Evolutionary conservation across 495 filamentous ascomycete species (phyloP).

Genomic region (Immersiella caudata): DNA sequence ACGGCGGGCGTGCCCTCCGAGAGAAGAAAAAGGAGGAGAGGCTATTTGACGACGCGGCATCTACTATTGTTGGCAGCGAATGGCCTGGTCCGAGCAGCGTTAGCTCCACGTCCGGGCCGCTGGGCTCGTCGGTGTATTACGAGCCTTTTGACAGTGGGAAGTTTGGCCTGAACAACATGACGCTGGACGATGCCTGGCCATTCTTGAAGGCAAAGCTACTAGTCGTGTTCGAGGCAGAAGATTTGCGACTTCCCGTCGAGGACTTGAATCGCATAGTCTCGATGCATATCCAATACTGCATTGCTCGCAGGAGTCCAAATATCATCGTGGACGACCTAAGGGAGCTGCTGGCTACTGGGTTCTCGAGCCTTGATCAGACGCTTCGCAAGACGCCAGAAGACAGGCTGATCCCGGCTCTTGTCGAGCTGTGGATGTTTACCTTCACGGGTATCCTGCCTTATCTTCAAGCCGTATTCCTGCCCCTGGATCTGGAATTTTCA

Average conservation of each 20-base stretch:
- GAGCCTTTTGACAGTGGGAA: constrained; percentile 54
- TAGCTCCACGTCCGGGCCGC: constrained; percentile 41
- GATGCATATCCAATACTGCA: constrained; percentile 76
- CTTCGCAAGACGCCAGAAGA: constrained; percentile 78
- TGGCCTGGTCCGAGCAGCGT: constrained; percentile 59
- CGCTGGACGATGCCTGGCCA: constrained; percentile 91
- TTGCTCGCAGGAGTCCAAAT: constrained; percentile 66
- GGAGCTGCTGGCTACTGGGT: constrained; percentile 79
- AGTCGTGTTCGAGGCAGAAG: constrained; percentile 90
- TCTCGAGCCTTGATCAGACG: constrained; percentile 80
- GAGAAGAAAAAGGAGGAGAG: constrained; percentile 89
- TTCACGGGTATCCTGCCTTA: constrained; percentile 91
- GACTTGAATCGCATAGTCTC: constrained; percentile 88
- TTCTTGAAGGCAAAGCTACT: constrained; percentile 89
- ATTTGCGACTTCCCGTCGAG: constrained; percentile 85
- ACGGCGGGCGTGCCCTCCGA: constrained; percentile 80
- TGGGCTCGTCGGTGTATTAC: constrained; percentile 41
- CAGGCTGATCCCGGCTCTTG: constrained; percentile 77
- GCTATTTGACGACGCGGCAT: constrained; percentile 44
- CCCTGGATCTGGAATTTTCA: constrained; percentile 90
- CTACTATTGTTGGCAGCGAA: constrained; percentile 42
- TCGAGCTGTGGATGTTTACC: constrained; percentile 90
- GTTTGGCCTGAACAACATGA: constrained; percentile 79
- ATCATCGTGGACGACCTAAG: constrained; percentile 77
- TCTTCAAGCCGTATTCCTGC: constrained; percentile 94